A percentile compares a stretch with the other conserved stretches of the same genome.
Conservation (phyloP, 1,284 basidiomycete species). For the Boletus sp. region DNA sequence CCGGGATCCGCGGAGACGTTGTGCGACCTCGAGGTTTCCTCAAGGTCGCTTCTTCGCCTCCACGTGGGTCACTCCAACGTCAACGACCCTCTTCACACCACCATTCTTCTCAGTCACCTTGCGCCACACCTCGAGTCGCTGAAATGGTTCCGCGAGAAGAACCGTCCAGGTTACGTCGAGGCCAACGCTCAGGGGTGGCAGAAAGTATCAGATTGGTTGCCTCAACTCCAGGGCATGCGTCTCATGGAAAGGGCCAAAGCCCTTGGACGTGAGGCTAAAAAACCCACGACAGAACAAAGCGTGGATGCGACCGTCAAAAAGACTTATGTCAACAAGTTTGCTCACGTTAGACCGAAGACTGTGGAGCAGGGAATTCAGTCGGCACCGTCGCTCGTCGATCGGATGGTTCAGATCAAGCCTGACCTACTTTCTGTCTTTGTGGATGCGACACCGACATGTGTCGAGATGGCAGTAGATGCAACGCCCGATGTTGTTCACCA, state of each 20-base stretch:
- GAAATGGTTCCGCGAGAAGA: slow-evolving; percentile 73
- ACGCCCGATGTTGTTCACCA: slow-evolving; percentile 36
- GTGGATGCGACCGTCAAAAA: slow-evolving; percentile 53
- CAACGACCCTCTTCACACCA: slow-evolving; percentile 58
- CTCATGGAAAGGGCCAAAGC: slow-evolving; percentile 52
- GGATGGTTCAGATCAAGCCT: slow-evolving; percentile 43
- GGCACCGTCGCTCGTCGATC: slow-evolving; percentile 43
- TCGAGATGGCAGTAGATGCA: slow-evolving; percentile 32
- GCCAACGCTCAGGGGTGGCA: slow-evolving; percentile 65
- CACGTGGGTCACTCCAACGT: slow-evolving; percentile 72
- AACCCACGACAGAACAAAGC: slow-evolving; percentile 41
- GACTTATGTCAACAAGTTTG: slow-evolving; percentile 41
- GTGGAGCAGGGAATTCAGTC: slow-evolving; percentile 46
- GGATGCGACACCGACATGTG: slow-evolving; percentile 39
- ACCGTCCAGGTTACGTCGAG: slow-evolving; percentile 63
- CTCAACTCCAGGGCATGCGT: slow-evolving; percentile 63
- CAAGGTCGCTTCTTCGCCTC: slow-evolving; percentile 58
- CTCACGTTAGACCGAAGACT: slow-evolving; percentile 46
- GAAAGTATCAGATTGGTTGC: slow-evolving; percentile 59
- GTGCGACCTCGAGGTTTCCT: slow-evolving; percentile 46
- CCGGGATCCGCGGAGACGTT: slow-evolving; percentile 45
- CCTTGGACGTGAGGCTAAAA: slow-evolving; percentile 28
- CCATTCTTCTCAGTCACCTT: slow-evolving; percentile 70
- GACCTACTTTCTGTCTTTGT: slow-evolving; percentile 41
- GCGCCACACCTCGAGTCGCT: slow-evolving; percentile 63